Evolutionary conservation across 495 filamentous ascomycete genomes (phyloP), one percentile per base, ranked within the genome.

Genomic region (Annulohypoxylon bovei): DNA sequence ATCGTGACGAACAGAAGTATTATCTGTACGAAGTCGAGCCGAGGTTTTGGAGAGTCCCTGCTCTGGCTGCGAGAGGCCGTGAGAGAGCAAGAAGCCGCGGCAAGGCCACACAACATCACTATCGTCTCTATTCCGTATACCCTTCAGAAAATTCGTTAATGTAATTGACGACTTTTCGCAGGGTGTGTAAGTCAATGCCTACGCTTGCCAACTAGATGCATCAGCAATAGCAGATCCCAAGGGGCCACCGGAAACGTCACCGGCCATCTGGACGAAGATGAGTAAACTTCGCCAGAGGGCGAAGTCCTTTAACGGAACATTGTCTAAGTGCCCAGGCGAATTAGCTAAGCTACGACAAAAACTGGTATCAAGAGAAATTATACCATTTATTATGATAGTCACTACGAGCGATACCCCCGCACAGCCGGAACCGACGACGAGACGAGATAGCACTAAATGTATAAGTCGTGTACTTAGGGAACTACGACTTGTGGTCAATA

Each of bases 301-400:
- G 16, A 53, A 53, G 16, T 53, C 49, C 6, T 33, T 28, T 18
- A 53, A 28, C 49, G 49, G 49, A 32, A 53, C 49, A 53, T 53
- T 53, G n/a, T 53, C 49, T 53, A 53, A 53, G 33, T 53, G n/a
- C 33, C 49, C 33, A 53, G n/a, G 7, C 0, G 3, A 18, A 53
- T 53, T 53, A 53, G 49, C 49, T 16, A 33, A 11, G n/a, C 20
- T 14, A 33, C 9, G 3, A 11, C 16, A 9, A 4, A 9, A 3
- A 3, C 11, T 33, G 16, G 27, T 8, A 53, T 7, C 28, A 53
- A 9, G n/a, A n/a, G 28, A 2, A 33, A 12, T 16, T 25, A 53
- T 53, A 33, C 49, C 49, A 20, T 53, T 53, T 53, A 53, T 53
- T 53, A 53, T 53, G 9, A 53, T 53, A 53, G 49, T 53, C n/a